Evolutionary conservation across 2,329 filamentous ascomycete genomes (phyloP), one percentile per base, ranked within the genome.

Genomic region (Clonostachys rhizophaga): DNA sequence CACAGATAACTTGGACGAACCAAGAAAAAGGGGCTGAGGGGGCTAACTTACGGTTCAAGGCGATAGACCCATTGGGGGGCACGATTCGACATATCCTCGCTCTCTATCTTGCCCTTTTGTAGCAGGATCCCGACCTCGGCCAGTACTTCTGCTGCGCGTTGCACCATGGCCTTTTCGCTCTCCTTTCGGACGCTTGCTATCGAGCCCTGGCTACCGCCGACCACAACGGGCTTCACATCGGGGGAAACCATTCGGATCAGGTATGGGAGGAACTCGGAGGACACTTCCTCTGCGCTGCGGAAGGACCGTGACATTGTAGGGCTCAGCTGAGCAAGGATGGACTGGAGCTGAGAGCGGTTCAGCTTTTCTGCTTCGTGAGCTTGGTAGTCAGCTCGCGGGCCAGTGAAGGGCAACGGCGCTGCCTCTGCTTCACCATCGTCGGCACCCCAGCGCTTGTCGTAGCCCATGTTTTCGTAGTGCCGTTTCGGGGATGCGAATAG

Each of bases 101-200:
- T 76, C 58, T 95, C 91, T 40, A 97, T 80, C 56, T 85, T 84
- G 12, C 87, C 86, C 59, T 84, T 86, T 54, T 95, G 87, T 62
- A 97, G 86, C 3, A 79, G 77, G 14, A 97, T 81, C 14, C 91
- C 88, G 13, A 92, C 78, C 16, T 90, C 89, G n/a, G 81, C 78
- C 75, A 99, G 87, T 0, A 91, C 84, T 51, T 86, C 80, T 0
- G 94, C 89, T 1, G 91, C 88, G 30, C 89, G 79, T 56, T 78
- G 78, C 13, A 99, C 87, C 66, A 96, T 89, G 12, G 69, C 72
- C 56, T 90, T 91, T 62, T 99, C 94, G 1, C 76, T 79, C 36
- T 95, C 90, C 62, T 89, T 92, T 37, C 94, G 83, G 2, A 99
- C 92, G 55, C 89, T 95, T 0, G 92, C 92, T 7, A 84, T 85